Evolutionary conservation across 306 rosid genomes (phyloP).

Genomic region (Prunus mongolica): DNA sequence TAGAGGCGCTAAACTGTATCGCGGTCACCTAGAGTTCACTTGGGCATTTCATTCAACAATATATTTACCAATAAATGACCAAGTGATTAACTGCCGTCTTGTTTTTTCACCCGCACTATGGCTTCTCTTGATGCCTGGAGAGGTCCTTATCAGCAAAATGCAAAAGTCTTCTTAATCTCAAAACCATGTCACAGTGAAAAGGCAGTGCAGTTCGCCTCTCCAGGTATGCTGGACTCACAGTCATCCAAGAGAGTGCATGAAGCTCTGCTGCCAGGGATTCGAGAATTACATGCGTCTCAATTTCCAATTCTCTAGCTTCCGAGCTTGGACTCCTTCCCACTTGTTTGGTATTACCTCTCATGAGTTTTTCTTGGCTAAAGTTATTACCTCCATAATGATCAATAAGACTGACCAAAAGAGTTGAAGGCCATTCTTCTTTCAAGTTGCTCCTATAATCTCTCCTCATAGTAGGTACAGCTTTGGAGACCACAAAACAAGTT

Average conservation of each 20-base stretch:
- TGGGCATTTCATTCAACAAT: conserved; percentile 3
- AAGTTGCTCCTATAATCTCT: conserved; percentile 64
- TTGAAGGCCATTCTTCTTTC: conserved; percentile 95
- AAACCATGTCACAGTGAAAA: conserved; percentile 95
- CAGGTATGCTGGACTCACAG: conserved; percentile 83
- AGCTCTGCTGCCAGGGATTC: conserved; percentile 93
- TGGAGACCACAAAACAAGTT: conserved; percentile 86
- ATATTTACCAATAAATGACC: conserved; percentile 12
- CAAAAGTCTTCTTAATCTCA: conserved; percentile 87
- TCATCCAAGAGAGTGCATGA: conserved; percentile 97
- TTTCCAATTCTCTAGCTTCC: conserved; percentile 73
- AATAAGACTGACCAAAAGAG: conserved; percentile 79
- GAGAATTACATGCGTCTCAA: conserved; percentile 73
- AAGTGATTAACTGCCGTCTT: conserved; percentile 15
- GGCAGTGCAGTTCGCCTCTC: conserved; percentile 91
- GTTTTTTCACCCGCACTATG: conserved; percentile 29
- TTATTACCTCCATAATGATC: conserved; percentile 83
- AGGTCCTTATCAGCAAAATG: conserved; percentile 96
- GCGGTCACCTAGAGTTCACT: conserved; percentile 24
- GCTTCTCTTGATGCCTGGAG: conserved; percentile 61
- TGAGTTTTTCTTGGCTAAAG: conserved; percentile 60
- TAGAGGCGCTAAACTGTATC: conserved; percentile 9
- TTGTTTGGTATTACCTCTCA: conserved; percentile 57
- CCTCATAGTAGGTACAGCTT: conserved; percentile 89
- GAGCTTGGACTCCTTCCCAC: conserved; percentile 61